Base-by-base conservation (phyloP, 345 rosid genomes). In the Acer yangbiense region DNA sequence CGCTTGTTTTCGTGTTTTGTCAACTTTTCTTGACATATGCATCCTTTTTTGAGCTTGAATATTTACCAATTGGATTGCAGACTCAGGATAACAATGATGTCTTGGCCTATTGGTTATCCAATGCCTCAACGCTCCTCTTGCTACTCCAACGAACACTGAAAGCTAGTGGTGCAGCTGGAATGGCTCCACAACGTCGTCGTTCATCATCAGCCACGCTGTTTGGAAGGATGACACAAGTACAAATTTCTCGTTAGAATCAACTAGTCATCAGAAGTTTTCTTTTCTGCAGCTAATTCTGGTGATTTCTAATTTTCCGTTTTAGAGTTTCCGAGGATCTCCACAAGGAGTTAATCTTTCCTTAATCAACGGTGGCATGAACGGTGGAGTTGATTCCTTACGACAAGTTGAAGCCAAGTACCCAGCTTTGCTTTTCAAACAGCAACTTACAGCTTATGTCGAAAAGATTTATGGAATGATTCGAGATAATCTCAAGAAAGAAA, bases 371-470 rank as follows among this genome's bases (percentile, higher is more conserved):
- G 82, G 91, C 60, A 80, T 80, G 63, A 87, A 78, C 43, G 86
- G 90, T 32, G 97, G 95, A 83, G 87, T 76, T 48, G 94, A 91
- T 79, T 72, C 84, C 35, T 84, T 95, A 82, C 84, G 92, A 75
- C 97, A 95, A 90, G 98, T 95, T 74, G 98, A 95, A 84, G 98
- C 98, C 52, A 95, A 95, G 82, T 95, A 95, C 82, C 98, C 98
- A 2, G 98, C 98, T 73, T 77, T 95, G 87, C 94, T 95, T 80
- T 95, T 95, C 82, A 95, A 95, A 78, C 98, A 95, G 86, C 98
- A 95, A 79, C 94, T 95, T 73, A 95, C 98, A 13, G 98, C 98
- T 43, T 95, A 93, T 79, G 98, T 95, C 18, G 98, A 95, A 80
- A 95, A 95, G 88, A 93, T 95, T 76, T 95, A 95, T 43, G 98